phyloP scores from a whole-genome alignment of 495 filamentous ascomycete genomes.

The Trichoderma erinaceum region DNA sequence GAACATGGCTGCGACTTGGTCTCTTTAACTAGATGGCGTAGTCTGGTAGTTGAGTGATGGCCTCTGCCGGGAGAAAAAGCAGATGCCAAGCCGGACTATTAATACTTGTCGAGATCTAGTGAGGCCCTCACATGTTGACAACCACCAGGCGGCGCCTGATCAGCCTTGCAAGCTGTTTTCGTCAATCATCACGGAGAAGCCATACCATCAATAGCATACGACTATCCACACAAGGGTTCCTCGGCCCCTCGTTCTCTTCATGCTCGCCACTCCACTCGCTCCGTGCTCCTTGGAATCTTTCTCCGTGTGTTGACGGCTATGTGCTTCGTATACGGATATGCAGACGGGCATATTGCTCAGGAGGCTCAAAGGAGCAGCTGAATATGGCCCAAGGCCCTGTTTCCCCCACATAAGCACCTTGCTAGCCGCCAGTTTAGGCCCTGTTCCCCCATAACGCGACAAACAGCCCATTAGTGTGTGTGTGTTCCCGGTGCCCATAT shows the following conservation, averaged over 20 bases:
- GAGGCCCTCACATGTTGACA: background rate
- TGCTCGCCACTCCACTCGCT: background rate
- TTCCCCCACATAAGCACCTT: background rate
- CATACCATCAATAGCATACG: no score
- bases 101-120: background rate
- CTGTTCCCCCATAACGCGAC: background rate
- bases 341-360: background rate
- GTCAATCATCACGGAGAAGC: no score
- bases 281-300: background rate
- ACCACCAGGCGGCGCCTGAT: background rate
- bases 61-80: background rate
- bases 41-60: background rate
- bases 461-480: background rate
- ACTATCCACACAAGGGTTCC: background rate
- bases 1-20: conserved; percentile 1
- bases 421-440: background rate
- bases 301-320: no score
- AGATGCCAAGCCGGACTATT: conserved; percentile 8
- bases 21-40: background rate
- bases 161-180: background rate
- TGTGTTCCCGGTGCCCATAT: background rate
- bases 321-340: background rate
- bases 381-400: background rate
- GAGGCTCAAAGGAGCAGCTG: background rate
- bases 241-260: background rate